Evolutionary conservation across 352 stramenopile genomes (phyloP).

Genomic region (Pythium periplocum): DNA sequence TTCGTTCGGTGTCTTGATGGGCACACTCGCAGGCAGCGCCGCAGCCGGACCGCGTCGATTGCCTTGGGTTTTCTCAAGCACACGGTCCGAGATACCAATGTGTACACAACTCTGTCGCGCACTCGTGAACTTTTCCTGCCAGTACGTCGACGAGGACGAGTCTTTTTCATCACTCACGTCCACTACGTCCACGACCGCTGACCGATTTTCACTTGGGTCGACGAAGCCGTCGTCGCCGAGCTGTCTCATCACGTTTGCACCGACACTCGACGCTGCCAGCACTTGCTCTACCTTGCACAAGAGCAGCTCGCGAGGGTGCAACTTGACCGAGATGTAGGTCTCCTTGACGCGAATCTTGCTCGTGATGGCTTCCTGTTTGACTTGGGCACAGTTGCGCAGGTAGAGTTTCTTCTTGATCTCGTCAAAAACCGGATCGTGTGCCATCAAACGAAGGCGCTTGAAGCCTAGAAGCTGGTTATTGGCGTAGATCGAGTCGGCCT

Average conservation of each 20-base stretch:
- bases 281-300: conserved; percentile 70
- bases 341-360: conserved; percentile 69
- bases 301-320: conserved; percentile 66
- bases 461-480: conserved; percentile 87
- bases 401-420: conserved; percentile 87
- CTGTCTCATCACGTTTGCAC: conserved; percentile 29
- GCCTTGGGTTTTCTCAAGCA: conserved; percentile 35
- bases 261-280: conserved; percentile 25
- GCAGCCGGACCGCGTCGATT: background rate
- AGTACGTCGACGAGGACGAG: conserved; percentile 10
- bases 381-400: conserved; percentile 77
- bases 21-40: background rate
- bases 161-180: too few species aligned
- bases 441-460: conserved; percentile 56
- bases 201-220: conserved; percentile 9
- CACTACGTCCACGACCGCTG: too few species aligned
- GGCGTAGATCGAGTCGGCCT: conserved; percentile 78
- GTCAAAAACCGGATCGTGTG: conserved; percentile 75
- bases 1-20: conserved; percentile 43
- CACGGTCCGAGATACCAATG: conserved; percentile 58
- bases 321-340: conserved; percentile 63
- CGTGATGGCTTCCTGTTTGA: conserved; percentile 77
- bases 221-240: conserved; percentile 37
- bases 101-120: conserved; percentile 66
- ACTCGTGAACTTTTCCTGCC: conserved; percentile 38